phyloP scores from a whole-genome alignment of 2,329 filamentous ascomycete species.

The Neurospora sp. region DNA sequence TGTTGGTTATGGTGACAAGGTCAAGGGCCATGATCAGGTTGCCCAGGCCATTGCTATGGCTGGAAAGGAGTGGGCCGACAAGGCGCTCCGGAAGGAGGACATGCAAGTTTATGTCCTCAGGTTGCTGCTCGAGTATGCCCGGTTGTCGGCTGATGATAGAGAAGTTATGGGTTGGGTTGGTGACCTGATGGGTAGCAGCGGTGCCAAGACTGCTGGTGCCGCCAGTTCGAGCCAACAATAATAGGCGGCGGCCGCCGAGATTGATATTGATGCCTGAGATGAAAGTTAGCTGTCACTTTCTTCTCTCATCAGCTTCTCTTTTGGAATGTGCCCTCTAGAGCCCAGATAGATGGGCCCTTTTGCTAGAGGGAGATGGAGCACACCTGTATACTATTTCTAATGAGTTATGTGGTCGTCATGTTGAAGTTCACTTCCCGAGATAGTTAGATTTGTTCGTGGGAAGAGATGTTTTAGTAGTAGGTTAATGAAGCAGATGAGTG shows the following conservation, averaged over 20 bases:
- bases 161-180: constrained; percentile 46
- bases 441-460: not conserved
- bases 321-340: not conserved
- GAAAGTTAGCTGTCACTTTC: not conserved
- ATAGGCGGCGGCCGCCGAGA: not conserved
- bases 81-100: constrained; percentile 58
- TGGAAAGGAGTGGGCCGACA: constrained; percentile 59
- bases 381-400: not conserved
- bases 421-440: not conserved
- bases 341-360: not conserved
- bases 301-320: not conserved
- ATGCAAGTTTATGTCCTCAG: constrained; percentile 63
- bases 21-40: constrained; percentile 39
- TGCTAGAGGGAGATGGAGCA: not conserved
- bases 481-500: not conserved
- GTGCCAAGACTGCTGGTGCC: constrained; percentile 20
- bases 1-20: constrained; percentile 42
- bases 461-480: not conserved
- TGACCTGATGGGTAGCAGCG: constrained; percentile 21
- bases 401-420: not conserved
- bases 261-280: not conserved
- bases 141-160: constrained; percentile 40
- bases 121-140: constrained; percentile 53
- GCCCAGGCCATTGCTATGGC: constrained; percentile 55
- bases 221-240: not conserved